Evolutionary conservation across 2,329 filamentous ascomycete species (phyloP), one percentile per base, ranked within the genome.

Genomic region (Dothideomycetidae sp.): DNA sequence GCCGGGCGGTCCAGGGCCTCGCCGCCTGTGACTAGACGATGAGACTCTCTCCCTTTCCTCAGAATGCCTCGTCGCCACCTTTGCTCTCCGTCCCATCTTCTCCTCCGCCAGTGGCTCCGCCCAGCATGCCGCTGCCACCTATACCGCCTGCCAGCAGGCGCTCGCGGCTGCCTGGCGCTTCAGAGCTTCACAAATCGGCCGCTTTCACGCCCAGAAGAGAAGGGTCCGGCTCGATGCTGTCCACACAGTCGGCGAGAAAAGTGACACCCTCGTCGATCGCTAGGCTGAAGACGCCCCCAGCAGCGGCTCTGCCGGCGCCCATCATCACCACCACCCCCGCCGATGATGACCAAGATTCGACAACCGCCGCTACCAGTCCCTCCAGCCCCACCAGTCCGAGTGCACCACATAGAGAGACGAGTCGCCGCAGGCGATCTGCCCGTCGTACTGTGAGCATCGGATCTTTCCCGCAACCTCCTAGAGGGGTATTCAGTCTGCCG

Each of bases 371-470:
- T 16, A 29, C 30, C 17, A 19, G 28, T 28, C 29, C 36, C 10
- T 32, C 36, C 11, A 38, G 36, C 30, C 29, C 36, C 10, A 13
- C 23, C 29, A 38, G 36, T 28, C 36, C 36, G 16, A 26, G 12
- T 10, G n/a, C n/a, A n/a, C n/a, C n/a, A n/a, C n/a, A n/a, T n/a
- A n/a, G n/a, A n/a, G 33, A 29, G 14, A 13, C 36, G 3, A 26
- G 21, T 7, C 21, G 16, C 11, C 23, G 28, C 12, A 29, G 36
- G 18, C 36, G 36, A 1, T 32, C 29, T 3, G 31, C 28, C 36
- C 75, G 85, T 44, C 92, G 92, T 60, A 81, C 81, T 1, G 79
- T 93, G 51, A 94, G 86, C 66, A 93, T 94, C 52, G 88, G 86
- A 53, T 78, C 84, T 1, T 94, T 96, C 53, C 88, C 88, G 18